Evolutionary conservation across 805 yeast genomes (phyloP).

Genomic region (Candida khao-thaluensis): DNA sequence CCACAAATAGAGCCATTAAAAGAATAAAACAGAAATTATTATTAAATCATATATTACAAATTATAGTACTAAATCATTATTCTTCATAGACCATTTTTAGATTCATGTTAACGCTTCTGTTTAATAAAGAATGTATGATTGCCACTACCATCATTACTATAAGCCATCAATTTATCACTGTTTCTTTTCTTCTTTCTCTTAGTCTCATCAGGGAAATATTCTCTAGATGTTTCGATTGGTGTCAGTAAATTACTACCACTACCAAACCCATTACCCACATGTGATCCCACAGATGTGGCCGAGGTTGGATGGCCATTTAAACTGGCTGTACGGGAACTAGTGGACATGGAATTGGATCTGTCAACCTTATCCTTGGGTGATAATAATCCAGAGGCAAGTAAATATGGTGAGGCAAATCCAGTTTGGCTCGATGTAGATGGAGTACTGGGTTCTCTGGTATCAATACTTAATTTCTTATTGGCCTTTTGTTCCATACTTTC

Average conservation of each 20-base stretch:
- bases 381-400: slow-evolving; percentile 59
- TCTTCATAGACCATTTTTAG: too few species aligned
- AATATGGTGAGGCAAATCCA: slow-evolving; percentile 69
- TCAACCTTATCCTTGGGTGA: slow-evolving; percentile 44
- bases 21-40: too few species aligned
- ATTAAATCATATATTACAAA: too few species aligned
- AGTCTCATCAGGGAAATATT: slow-evolving; percentile 16
- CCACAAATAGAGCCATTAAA: too few species aligned
- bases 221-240: slow-evolving; percentile 12
- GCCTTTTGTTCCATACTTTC: slow-evolving; percentile 22
- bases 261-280: slow-evolving; percentile 5
- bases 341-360: slow-evolving; percentile 11
- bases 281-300: background rate
- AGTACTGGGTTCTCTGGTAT: slow-evolving; percentile 37
- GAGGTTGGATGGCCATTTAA: slow-evolving; percentile 7
- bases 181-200: slow-evolving; percentile 13
- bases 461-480: slow-evolving; percentile 24
- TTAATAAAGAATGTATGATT: slow-evolving; percentile 37
- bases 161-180: slow-evolving; percentile 40
- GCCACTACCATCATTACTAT: slow-evolving; percentile 40
- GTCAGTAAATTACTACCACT: slow-evolving; percentile 11
- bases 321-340: slow-evolving; percentile 10
- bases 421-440: slow-evolving; percentile 19
- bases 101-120: slow-evolving; percentile 28
- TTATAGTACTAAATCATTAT: too few species aligned